Base-by-base conservation (phyloP, 2,329 filamentous ascomycete genomes). In the Cytospora leucostoma region DNA sequence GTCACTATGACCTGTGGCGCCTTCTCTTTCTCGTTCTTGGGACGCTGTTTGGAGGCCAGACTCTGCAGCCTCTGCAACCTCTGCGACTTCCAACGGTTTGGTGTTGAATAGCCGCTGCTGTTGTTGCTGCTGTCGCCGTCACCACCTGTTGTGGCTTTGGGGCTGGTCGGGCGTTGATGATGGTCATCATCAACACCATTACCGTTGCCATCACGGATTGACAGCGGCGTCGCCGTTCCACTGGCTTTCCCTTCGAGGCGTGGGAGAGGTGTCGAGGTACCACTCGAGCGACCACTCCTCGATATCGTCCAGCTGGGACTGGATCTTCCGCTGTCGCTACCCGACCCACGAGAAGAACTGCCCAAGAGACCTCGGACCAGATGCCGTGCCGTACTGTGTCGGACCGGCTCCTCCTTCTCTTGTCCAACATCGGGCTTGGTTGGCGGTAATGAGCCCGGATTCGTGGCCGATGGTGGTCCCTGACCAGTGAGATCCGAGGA, bases 11-110 rank as follows among this genome's bases (percentile, higher is more conserved):
- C 37, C 17, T 55, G 40, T 56, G 63, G 63, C 55, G 51, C 27
- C 51, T 52, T 56, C 7, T 40, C 57, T 49, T 63, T 60, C 37
- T 61, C 59, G 10, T 47, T 55, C 51, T 50, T 61, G 10, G 37
- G 51, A 7, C 59, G 59, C 33, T 51, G 19, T 34, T 44, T 35
- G 27, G 55, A 47, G 3, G 59, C 51, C 19, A 61, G 51, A 33
- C 58, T 61, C 52, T 61, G 59, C 40, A 61, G 59, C 38, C 59
- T 55, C 40, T 55, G 55, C 3, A 61, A 40, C 13, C 59, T 61
- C 49, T 61, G 59, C 7, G 59, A 55, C 51, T 61, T 61, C 59
- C 59, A 61, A 17, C 59, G 59, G 33, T 37, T 32, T 8, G 59
- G 51, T 34, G 27, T 27, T 27, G 37, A 40, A 53, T 35, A 37